Conservation (phyloP, 805 yeast genomes). For the Saturnispora saitoi region DNA sequence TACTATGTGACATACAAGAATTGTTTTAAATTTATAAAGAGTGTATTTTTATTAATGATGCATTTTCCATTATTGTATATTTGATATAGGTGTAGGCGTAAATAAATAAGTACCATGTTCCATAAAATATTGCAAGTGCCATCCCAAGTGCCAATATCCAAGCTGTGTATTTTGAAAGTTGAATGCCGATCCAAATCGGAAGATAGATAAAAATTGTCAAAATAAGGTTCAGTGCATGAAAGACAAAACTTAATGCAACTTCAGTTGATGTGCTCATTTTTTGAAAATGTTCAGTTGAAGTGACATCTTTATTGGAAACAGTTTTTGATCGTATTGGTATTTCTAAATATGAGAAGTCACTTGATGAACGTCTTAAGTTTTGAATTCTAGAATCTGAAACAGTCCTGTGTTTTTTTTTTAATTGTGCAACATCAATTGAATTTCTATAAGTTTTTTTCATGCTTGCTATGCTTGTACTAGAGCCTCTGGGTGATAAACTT, state of each 20-base stretch:
- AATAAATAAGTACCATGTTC: not conserved
- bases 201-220: constrained; percentile 11
- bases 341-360: not conserved
- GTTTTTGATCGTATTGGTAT: not conserved
- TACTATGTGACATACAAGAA: not conserved
- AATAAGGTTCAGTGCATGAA: constrained; percentile 8
- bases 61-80: not conserved
- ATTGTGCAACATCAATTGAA: not conserved
- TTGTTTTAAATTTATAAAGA: not conserved
- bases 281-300: not conserved
- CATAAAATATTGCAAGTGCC: not conserved
- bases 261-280: not conserved
- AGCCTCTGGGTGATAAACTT: not conserved
- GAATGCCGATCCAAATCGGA: constrained; percentile 10
- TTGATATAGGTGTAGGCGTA: not conserved
- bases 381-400: not conserved
- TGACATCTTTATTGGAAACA: not conserved
- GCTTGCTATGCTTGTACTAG: not conserved
- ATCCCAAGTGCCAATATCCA: not conserved
- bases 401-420: not conserved
- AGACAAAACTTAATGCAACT: not conserved
- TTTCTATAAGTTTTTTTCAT: not conserved
- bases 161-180: not conserved
- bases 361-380: not conserved
- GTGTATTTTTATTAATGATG: not conserved